Evolutionary conservation across 1,284 basidiomycete genomes (phyloP), one percentile per base, ranked within the genome.

Genomic region (Wolfiporia cocos): DNA sequence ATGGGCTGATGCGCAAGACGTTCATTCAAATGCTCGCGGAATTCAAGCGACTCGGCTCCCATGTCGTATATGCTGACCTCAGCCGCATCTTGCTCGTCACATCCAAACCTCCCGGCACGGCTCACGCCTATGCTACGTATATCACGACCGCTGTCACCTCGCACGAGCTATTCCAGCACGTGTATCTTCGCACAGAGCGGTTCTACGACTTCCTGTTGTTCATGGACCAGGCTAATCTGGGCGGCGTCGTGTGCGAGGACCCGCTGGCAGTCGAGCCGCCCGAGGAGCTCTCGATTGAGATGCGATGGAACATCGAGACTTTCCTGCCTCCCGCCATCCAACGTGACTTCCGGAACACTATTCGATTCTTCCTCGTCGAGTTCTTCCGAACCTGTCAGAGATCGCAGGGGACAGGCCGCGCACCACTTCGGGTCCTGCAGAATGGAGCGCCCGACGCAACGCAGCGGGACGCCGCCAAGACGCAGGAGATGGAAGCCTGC

Each of bases 11-110:
- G 96, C 83, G 90, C 49, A 99, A 99, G 70, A 95, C 90, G 0
- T 94, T 99, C 62, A 87, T 98, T 34, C 96, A 99, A 65, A 75
- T 99, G 46, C 75, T 99, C 12, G 94, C 94, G 10, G 96, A 99
- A 64, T 96, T 98, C 70, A 94, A 91, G 59, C 81, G 96, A 11
- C 73, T 99, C 1, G 96, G 96, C 1, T 94, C 93, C 0, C 82
- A 89, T 44, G 85, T 99, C 42, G 81, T 99, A 20, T 93, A 94
- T 50, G 95, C 94, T n/a, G 92, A 97, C 59, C 93, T 98, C 61
- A 86, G 87, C 50, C 80, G 84, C 10, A 82, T 99, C 46, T 75
- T 97, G 46, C 78, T 99, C 20, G 83, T 95, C 3, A 99, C 96
- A 0, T 88, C 86, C 32, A 99, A 99, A 64, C 95, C 96, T 4